phyloP scores from a whole-genome alignment of 441 rosid species.

The Viola pubescens region DNA sequence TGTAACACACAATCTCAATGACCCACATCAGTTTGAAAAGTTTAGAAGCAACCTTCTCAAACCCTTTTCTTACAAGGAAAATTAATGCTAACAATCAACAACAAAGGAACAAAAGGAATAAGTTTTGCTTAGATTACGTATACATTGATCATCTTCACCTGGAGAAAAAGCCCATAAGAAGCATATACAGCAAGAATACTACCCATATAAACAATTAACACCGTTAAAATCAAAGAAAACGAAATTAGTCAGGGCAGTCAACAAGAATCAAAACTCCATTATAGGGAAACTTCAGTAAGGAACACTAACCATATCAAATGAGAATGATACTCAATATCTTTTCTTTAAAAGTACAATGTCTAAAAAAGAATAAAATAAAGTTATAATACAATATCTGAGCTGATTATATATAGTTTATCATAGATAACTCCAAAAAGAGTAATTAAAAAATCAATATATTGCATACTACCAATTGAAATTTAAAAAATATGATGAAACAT shows the following conservation, averaged over 20 bases:
- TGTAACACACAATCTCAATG: too few relatives aligned
- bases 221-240: not conserved
- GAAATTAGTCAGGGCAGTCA: not conserved
- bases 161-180: not conserved
- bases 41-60: not conserved
- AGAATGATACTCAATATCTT: not conserved
- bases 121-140: not conserved
- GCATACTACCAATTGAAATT: too few relatives aligned
- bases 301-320: not conserved
- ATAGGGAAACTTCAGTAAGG: not conserved
- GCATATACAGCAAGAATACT: not conserved
- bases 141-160: not conserved
- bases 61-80: not conserved
- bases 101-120: constrained; percentile 1
- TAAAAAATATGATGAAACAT: too few relatives aligned
- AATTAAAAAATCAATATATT: not conserved
- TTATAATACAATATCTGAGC: constrained; percentile 1
- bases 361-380: not conserved
- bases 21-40: too few relatives aligned
- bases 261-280: not conserved
- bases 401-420: not conserved
- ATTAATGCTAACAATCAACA: not conserved
- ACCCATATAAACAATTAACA: not conserved
- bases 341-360: not conserved
- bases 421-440: not conserved